Evolutionary conservation across 169 alveolate species (phyloP), one percentile per base, ranked within the genome.

Genomic region (Cyclospora cayetanensis): DNA sequence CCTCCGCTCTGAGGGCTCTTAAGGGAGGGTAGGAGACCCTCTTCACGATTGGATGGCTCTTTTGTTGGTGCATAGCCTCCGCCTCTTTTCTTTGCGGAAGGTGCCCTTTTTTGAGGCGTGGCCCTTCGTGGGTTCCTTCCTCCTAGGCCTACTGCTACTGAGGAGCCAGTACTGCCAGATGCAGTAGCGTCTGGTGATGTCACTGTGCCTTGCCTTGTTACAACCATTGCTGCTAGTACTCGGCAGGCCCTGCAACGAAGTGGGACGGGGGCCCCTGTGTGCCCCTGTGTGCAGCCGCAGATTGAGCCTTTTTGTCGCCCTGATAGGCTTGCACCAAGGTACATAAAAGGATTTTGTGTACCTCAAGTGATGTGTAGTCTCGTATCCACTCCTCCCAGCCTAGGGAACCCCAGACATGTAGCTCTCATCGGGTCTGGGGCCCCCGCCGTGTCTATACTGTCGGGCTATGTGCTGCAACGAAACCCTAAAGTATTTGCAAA

Each of bases 201-300:
- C 65, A 74, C 84, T 25, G 88, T 79, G 50, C 89, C 89, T 53
- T 80, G 89, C 50, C 89, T 80, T n/a, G 89, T 80, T 9, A 53
- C 89, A 41, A 80, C 89, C 89, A 80, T 80, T 34, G 42, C 70
- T 43, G 87, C 66, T 77, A 37, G 37, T 0, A 53, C 82, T 70
- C 31, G 20, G 86, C 86, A 11, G 66, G 43, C 1, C 60, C 60
- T 22, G 11, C 3, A 22, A 46, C 60, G 1, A 22, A 46, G 60
- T 15, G 11, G 60, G 25, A 15, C 25, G 60, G 60, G 60, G 60
- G 60, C 60, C 60, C 60, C 60, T 46, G 60, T n/a, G n/a, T n/a
- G n/a, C n/a, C n/a, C n/a, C n/a, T n/a, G n/a, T n/a, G n/a, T n/a
- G n/a, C n/a, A n/a, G n/a, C n/a, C n/a, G n/a, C n/a, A n/a, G n/a